Evolutionary conservation across 345 rosid genomes (phyloP).

Genomic region (Geranium brycei): DNA sequence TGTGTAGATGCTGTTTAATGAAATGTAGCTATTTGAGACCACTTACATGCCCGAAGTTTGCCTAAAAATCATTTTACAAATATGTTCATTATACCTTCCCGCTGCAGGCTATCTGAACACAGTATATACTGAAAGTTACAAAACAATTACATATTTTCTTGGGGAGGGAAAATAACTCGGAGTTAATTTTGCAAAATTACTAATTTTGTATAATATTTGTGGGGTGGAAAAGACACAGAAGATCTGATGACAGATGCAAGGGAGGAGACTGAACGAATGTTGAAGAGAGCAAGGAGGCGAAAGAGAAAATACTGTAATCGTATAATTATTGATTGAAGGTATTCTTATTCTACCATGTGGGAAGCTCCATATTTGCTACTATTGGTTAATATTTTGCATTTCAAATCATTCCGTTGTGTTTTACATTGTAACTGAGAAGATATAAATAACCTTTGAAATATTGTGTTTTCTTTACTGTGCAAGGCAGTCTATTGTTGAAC

Average conservation of each 20-base stretch:
- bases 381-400: not conserved
- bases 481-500: too few species aligned
- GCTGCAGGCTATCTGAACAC: not conserved
- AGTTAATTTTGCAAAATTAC: too few species aligned
- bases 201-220: not conserved
- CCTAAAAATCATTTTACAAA: not conserved
- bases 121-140: not conserved
- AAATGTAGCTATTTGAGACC: not conserved
- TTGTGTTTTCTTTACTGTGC: not conserved
- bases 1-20: not conserved
- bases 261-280: slow-evolving; percentile 49
- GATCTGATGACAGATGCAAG: slow-evolving; percentile 27
- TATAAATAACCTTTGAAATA: not conserved
- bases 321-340: slow-evolving; percentile 67
- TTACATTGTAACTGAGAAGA: not conserved
- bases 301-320: slow-evolving; percentile 45
- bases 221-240: slow-evolving; percentile 11
- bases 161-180: too few species aligned
- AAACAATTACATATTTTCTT: too few species aligned
- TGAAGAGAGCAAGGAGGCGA: slow-evolving; percentile 67
- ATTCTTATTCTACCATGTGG: slow-evolving; percentile 3
- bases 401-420: not conserved
- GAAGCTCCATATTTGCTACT: not conserved
- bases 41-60: not conserved
- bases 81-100: not conserved